Percentiles rank a stretch among this genome's conserved stretches.
Conservation (phyloP, 2,329 filamentous ascomycete species). For the Teratosphaeria viscida region DNA sequence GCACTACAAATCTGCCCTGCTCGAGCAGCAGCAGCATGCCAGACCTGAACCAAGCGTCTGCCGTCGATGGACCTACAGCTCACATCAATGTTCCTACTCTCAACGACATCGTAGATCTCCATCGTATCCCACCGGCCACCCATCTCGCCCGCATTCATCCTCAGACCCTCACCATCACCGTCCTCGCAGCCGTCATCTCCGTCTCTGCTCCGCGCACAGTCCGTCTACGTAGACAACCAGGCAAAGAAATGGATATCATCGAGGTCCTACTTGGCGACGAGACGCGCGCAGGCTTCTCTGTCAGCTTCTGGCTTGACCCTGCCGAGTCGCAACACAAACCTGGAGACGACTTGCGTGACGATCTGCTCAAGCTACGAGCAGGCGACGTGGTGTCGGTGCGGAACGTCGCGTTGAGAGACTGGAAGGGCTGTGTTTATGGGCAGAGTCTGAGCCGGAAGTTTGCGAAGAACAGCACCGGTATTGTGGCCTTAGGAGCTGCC, state of each 20-base stretch:
- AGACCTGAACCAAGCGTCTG: not conserved
- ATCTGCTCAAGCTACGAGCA: slow-evolving; percentile 43
- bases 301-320: slow-evolving; percentile 71
- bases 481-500: slow-evolving; percentile 2
- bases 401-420: slow-evolving; percentile 69
- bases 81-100: not conserved
- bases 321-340: slow-evolving; percentile 8
- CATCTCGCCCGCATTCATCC: slow-evolving; percentile 60
- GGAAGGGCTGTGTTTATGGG: slow-evolving; percentile 68
- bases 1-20: slow-evolving; percentile 3
- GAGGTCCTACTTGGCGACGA: slow-evolving; percentile 80
- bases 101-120: slow-evolving; percentile 48
- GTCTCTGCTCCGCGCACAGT: slow-evolving; percentile 58
- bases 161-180: slow-evolving; percentile 70
- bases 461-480: slow-evolving; percentile 51
- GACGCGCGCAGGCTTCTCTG: slow-evolving; percentile 65
- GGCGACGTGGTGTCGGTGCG: slow-evolving; percentile 71
- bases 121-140: slow-evolving; percentile 56
- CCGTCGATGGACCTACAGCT: not conserved
- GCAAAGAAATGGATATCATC: slow-evolving; percentile 49
- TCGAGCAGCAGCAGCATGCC: not conserved
- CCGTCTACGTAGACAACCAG: slow-evolving; percentile 43
- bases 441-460: slow-evolving; percentile 65
- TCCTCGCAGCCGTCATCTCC: slow-evolving; percentile 71
- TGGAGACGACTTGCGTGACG: slow-evolving; percentile 26